These are phyloP conservation scores for Piper betle DNA, from an alignment of 164 flowering plant genomes.

Conservation along the genomic window DNA sequence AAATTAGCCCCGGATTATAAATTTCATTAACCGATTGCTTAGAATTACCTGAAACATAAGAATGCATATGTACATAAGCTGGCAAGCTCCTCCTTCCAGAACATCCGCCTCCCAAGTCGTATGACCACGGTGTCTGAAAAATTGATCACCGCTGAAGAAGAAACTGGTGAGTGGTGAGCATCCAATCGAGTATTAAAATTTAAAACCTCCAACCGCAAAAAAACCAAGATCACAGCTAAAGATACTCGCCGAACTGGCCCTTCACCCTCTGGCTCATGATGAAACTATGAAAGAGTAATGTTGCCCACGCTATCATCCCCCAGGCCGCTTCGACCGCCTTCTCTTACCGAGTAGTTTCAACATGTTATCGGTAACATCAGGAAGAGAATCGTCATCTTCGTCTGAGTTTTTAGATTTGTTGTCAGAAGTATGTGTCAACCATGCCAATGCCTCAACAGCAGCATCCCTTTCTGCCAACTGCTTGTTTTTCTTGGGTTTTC, in stretches of 20 bases:
- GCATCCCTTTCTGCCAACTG: conserved; percentile 94
- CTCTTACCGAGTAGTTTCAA: conserved; percentile 71
- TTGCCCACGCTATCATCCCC: background rate
- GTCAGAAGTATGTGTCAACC: conserved; percentile 89
- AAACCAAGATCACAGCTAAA: no score
- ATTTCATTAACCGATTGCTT: no score
- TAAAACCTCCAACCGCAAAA: no score
- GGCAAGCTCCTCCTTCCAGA: no score
- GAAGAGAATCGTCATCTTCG: conserved; percentile 36
- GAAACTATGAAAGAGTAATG: background rate
- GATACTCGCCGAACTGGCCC: background rate
- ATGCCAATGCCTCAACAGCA: conserved; percentile 86
- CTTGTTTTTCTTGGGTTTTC: conserved; percentile 86
- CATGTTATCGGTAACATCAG: conserved; percentile 87
- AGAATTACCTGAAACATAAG: no score
- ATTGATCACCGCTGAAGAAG: no score
- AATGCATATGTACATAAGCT: no score
- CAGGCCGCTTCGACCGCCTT: conserved; percentile 24
- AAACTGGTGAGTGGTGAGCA: no score
- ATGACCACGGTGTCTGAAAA: no score
- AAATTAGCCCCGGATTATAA: no score
- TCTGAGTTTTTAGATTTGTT: conserved; percentile 12
- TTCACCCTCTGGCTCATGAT: background rate
- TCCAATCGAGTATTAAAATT: no score
- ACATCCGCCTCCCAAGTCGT: no score